phyloP scores from a whole-genome alignment of 441 rosid genomes.

The Erodium moschatum region DNA sequence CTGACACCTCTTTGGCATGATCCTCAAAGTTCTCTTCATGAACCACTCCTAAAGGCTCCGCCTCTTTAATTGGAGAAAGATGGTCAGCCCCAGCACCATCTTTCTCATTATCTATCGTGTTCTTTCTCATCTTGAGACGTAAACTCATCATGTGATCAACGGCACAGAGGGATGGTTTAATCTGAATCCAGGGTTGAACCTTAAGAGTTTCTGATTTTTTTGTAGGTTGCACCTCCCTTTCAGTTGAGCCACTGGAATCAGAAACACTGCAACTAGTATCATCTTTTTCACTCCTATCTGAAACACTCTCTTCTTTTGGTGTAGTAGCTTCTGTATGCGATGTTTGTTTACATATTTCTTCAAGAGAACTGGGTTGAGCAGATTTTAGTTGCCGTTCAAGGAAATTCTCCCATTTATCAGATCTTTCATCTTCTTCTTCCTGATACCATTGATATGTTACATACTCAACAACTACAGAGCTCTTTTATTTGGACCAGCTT shows the following conservation, averaged over 20 bases:
- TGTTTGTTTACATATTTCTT: slow-evolving; percentile 30
- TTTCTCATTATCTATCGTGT: slow-evolving; percentile 24
- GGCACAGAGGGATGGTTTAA: slow-evolving; percentile 39
- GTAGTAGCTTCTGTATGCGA: slow-evolving; percentile 25
- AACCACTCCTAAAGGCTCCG: neutral
- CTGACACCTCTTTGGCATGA: slow-evolving; percentile 26
- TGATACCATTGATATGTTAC: slow-evolving; percentile 24
- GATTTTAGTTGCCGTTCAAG: slow-evolving; percentile 56
- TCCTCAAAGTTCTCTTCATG: slow-evolving; percentile 32
- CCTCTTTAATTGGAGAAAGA: slow-evolving; percentile 27
- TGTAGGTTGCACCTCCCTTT: slow-evolving; percentile 26
- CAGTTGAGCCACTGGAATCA: slow-evolving; percentile 18
- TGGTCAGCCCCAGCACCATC: slow-evolving; percentile 19
- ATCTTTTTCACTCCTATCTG: slow-evolving; percentile 33
- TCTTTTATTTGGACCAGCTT: neutral
- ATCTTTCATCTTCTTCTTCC: slow-evolving; percentile 99
- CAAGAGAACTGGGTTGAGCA: slow-evolving; percentile 32
- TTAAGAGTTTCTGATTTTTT: slow-evolving; percentile 31
- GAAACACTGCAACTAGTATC: slow-evolving; percentile 28
- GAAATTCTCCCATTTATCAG: slow-evolving; percentile 84
- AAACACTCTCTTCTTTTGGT: slow-evolving; percentile 27
- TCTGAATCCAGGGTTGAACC: slow-evolving; percentile 40
- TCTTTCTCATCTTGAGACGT: slow-evolving; percentile 37
- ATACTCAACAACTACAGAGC: slow-evolving; percentile 9
- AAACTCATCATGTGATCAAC: slow-evolving; percentile 51